A percentile compares a stretch with the other conserved stretches of the same genome.
phyloP scores from a whole-genome alignment of 1,284 basidiomycete species.

The Pseudozyma thailandica region DNA sequence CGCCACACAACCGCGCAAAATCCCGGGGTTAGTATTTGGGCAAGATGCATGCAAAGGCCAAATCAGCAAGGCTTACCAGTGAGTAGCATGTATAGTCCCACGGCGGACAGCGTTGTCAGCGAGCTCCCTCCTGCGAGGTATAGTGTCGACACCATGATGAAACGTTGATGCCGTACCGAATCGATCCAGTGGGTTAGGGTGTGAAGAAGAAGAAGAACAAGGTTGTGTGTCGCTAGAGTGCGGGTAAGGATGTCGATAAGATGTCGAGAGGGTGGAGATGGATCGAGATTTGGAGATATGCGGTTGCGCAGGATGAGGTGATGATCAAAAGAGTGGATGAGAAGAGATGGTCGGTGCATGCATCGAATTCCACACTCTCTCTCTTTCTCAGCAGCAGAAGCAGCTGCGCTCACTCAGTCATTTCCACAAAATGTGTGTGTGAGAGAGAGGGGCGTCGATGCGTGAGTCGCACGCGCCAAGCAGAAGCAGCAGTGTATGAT shows the following conservation, averaged over 20 bases:
- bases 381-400: too few relatives aligned
- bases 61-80: constrained; percentile 26
- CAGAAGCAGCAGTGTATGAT: too few relatives aligned
- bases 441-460: constrained; percentile 9
- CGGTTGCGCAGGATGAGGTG: too few relatives aligned
- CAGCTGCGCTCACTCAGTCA: too few relatives aligned
- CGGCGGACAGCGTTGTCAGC: constrained; percentile 29
- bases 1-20: not conserved
- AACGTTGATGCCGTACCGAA: not conserved
- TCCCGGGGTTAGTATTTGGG: not conserved
- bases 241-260: too few relatives aligned
- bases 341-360: constrained; percentile 13
- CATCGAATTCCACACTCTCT: too few relatives aligned
- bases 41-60: not conserved
- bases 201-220: too few relatives aligned
- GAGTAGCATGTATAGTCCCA: constrained; percentile 52
- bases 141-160: constrained; percentile 43
- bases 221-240: too few relatives aligned
- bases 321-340: not conserved
- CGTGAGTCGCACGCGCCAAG: constrained; percentile 7
- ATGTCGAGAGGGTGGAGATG: too few relatives aligned
- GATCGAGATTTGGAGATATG: too few relatives aligned
- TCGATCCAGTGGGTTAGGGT: too few relatives aligned
- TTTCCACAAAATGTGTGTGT: not conserved
- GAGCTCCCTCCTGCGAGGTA: constrained; percentile 21